Percentiles rank a stretch among this genome's conserved stretches.
These are phyloP conservation scores for Plectosphaerella plurivora DNA, from an alignment of 2,329 filamentous ascomycete genomes.

Conservation along the genomic window DNA sequence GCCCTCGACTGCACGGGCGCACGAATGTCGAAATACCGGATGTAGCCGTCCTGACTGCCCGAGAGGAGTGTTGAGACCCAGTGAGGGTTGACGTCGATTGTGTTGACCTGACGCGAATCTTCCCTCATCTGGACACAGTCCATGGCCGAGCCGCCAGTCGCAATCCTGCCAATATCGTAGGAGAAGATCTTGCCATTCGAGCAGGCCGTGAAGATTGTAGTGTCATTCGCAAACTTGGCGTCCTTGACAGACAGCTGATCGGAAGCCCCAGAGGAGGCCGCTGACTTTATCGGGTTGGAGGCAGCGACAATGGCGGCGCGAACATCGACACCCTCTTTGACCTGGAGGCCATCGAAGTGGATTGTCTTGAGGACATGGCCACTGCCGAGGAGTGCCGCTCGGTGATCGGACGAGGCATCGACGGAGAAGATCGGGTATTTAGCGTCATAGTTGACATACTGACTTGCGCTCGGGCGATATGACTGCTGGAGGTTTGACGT, in stretches of 20 bases:
- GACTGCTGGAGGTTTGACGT: conserved; percentile 33
- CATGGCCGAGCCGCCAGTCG: conserved; percentile 37
- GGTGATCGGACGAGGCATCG: conserved; percentile 54
- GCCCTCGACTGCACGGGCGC: conserved; percentile 41
- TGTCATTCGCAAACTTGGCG: conserved; percentile 53
- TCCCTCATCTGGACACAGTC: conserved; percentile 56
- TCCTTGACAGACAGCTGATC: conserved; percentile 63
- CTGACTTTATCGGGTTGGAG: conserved; percentile 34
- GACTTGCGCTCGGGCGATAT: conserved; percentile 50
- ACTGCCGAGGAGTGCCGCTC: conserved; percentile 52
- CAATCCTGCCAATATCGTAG: conserved; percentile 53
- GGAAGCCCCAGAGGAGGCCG: conserved; percentile 20
- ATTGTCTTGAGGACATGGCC: conserved; percentile 59
- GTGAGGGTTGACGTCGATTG: conserved; percentile 59
- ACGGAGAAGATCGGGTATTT: conserved; percentile 52
- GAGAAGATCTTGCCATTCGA: conserved; percentile 61
- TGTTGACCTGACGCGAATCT: conserved; percentile 60
- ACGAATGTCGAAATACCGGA: conserved; percentile 57
- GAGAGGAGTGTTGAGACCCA: conserved; percentile 53
- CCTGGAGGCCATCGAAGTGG: conserved; percentile 46
- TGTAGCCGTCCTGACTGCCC: conserved; percentile 59
- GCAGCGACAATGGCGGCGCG: conserved; percentile 48
- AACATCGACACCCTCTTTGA: conserved; percentile 55
- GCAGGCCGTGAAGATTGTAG: conserved; percentile 58
- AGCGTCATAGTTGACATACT: conserved; percentile 48